These are phyloP conservation scores for Halophytophthora polymorphica DNA, from an alignment of 352 stramenopile genomes.

Conservation along the genomic window DNA sequence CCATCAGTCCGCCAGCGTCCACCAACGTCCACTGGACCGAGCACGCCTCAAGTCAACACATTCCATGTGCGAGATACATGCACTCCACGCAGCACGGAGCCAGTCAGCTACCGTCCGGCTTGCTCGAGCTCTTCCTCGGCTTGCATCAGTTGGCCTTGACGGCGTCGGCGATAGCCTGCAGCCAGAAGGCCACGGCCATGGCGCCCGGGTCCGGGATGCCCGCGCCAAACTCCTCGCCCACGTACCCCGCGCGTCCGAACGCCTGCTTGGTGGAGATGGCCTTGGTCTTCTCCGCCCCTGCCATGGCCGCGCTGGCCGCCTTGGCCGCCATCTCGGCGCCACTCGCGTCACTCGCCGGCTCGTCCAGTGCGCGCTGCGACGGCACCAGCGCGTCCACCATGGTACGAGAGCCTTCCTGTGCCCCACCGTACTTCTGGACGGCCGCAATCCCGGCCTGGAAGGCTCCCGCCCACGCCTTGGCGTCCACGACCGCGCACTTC, in stretches of 20 bases:
- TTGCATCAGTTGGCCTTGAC: constrained; percentile 27
- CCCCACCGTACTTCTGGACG: constrained; percentile 91
- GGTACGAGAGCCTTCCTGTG: constrained; percentile 91
- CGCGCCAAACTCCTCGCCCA: constrained; percentile 80
- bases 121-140: too few relatives aligned
- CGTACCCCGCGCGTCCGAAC: constrained; percentile 84
- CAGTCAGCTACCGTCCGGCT: too few relatives aligned
- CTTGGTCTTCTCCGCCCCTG: constrained; percentile 90
- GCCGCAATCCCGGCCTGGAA: constrained; percentile 79
- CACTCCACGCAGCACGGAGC: too few relatives aligned
- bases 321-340: constrained; percentile 25
- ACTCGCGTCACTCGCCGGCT: constrained; percentile 15
- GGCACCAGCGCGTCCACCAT: constrained; percentile 96
- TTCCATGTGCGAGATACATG: too few relatives aligned
- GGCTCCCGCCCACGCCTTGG: constrained; percentile 41
- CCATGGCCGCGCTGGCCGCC: constrained; percentile 71
- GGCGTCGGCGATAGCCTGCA: constrained; percentile 59
- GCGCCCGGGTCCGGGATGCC: constrained; percentile 94
- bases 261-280: constrained; percentile 77
- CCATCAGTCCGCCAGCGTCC: too few relatives aligned
- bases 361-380: constrained; percentile 55
- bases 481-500: constrained; percentile 25
- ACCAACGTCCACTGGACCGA: too few relatives aligned
- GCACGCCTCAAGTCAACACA: too few relatives aligned
- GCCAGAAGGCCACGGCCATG: constrained; percentile 90